Conservation (phyloP, 2,329 filamentous ascomycete species). For the Sclerotinia borealis region DNA sequence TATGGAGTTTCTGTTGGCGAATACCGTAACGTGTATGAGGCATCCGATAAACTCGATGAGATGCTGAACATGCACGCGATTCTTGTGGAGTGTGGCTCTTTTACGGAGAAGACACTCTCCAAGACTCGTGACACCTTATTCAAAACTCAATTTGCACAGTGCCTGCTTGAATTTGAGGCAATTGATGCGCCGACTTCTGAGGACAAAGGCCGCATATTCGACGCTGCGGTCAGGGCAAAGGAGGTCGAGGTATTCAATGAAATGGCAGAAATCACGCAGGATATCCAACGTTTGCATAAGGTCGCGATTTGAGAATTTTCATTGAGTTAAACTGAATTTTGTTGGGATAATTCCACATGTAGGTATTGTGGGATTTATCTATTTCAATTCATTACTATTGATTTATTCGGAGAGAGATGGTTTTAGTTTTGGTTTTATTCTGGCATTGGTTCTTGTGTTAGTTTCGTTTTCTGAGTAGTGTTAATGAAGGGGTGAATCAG, state of each 20-base stretch:
- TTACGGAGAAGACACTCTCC: neutral
- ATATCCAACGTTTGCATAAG: neutral
- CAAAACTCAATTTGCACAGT: neutral
- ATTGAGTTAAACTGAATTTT: neutral
- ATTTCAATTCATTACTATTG: no score
- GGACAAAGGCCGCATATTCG: neutral
- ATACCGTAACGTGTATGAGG: neutral
- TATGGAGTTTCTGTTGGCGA: conserved; percentile 2
- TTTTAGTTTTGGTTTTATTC: no score
- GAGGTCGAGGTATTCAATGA: neutral
- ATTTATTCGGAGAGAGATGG: no score
- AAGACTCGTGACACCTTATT: neutral
- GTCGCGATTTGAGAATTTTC: neutral
- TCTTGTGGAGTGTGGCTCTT: neutral
- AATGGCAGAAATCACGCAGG: neutral
- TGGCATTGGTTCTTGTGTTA: no score
- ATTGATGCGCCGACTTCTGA: neutral
- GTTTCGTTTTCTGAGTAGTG: no score
- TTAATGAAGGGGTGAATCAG: no score
- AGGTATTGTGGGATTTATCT: neutral
- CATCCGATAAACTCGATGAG: neutral
- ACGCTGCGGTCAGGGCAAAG: neutral
- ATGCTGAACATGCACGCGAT: neutral
- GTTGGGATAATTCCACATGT: neutral
- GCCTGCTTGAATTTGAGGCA: neutral